These are phyloP conservation scores for Hypocreales sp. DNA, from an alignment of 2,329 filamentous ascomycete species.

Conservation along the genomic window DNA sequence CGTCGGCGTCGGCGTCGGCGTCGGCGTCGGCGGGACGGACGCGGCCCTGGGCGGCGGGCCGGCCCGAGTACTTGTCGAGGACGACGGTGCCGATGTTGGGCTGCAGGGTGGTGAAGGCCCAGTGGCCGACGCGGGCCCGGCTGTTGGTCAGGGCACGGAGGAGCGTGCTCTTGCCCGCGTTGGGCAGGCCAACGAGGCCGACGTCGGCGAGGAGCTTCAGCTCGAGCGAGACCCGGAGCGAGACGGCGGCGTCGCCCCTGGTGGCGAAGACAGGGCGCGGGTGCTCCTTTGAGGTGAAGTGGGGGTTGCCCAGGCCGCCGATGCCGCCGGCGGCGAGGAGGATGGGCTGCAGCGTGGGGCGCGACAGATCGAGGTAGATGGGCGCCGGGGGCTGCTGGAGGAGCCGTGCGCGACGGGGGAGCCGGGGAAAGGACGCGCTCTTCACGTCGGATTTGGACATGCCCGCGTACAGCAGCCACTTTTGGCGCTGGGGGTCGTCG, in stretches of 20 bases:
- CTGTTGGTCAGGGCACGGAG: conserved; percentile 78
- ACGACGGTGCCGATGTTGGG: conserved; percentile 95
- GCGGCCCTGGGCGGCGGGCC: conserved; percentile 35
- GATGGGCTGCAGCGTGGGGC: conserved; percentile 69
- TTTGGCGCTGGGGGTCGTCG: conserved; percentile 38
- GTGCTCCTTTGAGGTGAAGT: conserved; percentile 67
- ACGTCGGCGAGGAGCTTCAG: conserved; percentile 92
- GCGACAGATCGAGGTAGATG: conserved; percentile 56
- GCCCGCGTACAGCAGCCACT: conserved; percentile 80
- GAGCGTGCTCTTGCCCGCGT: conserved; percentile 90
- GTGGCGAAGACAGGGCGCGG: conserved; percentile 77
- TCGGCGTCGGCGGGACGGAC: neutral
- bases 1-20: conserved; percentile 26
- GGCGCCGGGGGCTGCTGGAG: conserved; percentile 58
- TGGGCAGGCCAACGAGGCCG: conserved; percentile 84
- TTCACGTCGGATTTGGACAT: conserved; percentile 54
- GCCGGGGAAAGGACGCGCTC: conserved; percentile 29
- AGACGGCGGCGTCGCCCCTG: conserved; percentile 65
- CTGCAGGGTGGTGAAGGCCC: conserved; percentile 92
- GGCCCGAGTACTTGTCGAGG: conserved; percentile 71
- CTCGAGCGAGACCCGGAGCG: conserved; percentile 71
- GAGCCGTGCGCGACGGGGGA: conserved; percentile 34
- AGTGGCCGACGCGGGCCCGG: conserved; percentile 76
- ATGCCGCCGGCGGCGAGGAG: conserved; percentile 77
- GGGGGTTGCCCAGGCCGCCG: conserved; percentile 84